phyloP scores from a whole-genome alignment of 495 filamentous ascomycete genomes.

The Copromyces sp. region DNA sequence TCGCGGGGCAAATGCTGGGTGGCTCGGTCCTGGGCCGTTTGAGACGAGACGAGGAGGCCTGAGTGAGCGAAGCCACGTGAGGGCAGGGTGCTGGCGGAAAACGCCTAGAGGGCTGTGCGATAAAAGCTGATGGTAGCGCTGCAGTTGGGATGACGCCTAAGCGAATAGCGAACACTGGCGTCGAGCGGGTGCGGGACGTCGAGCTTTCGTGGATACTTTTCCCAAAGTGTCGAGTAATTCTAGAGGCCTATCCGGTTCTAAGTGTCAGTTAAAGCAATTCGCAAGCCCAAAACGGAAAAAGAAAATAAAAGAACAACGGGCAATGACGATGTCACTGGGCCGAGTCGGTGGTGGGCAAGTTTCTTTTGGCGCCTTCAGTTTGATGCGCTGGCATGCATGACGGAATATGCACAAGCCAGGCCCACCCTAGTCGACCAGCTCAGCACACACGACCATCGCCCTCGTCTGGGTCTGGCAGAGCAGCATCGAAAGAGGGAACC shows the following conservation, averaged over 20 bases:
- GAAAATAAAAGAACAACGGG: not conserved
- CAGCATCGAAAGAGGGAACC: constrained; percentile 10
- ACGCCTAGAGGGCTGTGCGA: constrained; percentile 1
- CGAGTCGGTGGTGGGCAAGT: constrained; percentile 27
- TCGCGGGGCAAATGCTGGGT: constrained; percentile 39
- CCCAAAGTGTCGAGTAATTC: not conserved
- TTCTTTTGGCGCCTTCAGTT: constrained; percentile 35
- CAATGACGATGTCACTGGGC: constrained; percentile 26
- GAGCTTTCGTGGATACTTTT: not conserved
- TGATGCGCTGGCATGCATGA: constrained; percentile 52
- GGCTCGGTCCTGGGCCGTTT: constrained; percentile 28
- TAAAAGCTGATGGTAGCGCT: not conserved
- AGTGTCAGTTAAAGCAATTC: not conserved
- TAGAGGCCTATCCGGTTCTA: not conserved
- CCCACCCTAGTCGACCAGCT: constrained; percentile 34
- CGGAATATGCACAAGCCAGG: constrained; percentile 45
- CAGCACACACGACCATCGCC: constrained; percentile 19
- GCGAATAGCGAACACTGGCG: not conserved
- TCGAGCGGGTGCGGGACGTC: not conserved
- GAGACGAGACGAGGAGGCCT: constrained; percentile 18
- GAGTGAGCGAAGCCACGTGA: constrained; percentile 35
- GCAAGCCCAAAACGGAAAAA: not conserved
- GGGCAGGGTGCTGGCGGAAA: constrained; percentile 13
- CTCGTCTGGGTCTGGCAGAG: constrained; percentile 10
- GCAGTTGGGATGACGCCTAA: not conserved